Conservation (phyloP, 805 yeast genomes). For the Ogataea kodamae region DNA sequence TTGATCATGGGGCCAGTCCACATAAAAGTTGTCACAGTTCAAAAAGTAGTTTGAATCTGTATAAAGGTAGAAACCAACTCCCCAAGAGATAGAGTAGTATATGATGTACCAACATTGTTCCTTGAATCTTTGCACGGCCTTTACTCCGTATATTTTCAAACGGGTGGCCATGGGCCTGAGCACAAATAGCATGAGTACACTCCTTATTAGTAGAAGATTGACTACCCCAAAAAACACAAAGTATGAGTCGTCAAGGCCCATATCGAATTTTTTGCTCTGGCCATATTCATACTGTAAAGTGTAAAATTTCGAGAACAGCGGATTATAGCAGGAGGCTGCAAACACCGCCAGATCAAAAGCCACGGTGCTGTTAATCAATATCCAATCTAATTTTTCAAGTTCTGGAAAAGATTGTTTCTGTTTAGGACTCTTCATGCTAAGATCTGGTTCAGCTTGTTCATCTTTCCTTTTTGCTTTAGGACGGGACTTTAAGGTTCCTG, state of each 20-base stretch:
- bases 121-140: slow-evolving; percentile 65
- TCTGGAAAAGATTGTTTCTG: slow-evolving; percentile 2
- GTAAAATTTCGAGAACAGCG: slow-evolving; percentile 35
- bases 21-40: slow-evolving; percentile 55
- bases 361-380: slow-evolving; percentile 21
- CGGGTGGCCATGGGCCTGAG: slow-evolving; percentile 54
- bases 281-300: slow-evolving; percentile 38
- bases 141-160: slow-evolving; percentile 43
- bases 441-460: not conserved
- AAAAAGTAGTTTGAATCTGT: slow-evolving; percentile 55
- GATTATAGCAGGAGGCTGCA: slow-evolving; percentile 21
- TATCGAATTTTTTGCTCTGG: slow-evolving; percentile 41
- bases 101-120: slow-evolving; percentile 81
- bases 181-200: slow-evolving; percentile 54
- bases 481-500: slow-evolving; percentile 8
- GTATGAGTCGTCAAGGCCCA: slow-evolving; percentile 53
- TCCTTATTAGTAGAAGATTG: slow-evolving; percentile 54
- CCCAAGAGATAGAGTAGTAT: slow-evolving; percentile 55
- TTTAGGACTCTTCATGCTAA: not conserved
- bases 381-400: slow-evolving; percentile 18
- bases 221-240: slow-evolving; percentile 54
- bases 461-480: slow-evolving; percentile 3
- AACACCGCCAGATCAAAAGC: slow-evolving; percentile 17
- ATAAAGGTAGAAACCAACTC: slow-evolving; percentile 57
- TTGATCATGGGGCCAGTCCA: slow-evolving; percentile 71